Base-by-base conservation (phyloP, 1,284 basidiomycete species). In the Pterulicium gracile region DNA sequence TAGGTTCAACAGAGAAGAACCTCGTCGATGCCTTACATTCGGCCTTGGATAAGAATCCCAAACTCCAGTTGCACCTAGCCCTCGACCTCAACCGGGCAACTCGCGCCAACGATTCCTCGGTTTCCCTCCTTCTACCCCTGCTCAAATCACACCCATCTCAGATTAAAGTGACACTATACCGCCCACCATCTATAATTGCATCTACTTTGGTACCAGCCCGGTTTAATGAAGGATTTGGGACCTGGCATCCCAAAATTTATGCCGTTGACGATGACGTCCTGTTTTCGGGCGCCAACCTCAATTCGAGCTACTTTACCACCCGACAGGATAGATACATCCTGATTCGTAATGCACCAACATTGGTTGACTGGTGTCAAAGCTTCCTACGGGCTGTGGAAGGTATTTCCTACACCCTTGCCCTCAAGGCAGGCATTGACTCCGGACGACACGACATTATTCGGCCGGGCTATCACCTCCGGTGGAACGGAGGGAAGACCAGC, bases 231-330 rank as follows among this genome's bases (percentile, higher is more conserved):
- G 96, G 94, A 0, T 98, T 91, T 86, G 95, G 96, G 0, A 88
- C 95, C 2, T 97, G 95, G 88, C 96, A 98, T 61, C 87, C 93
- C 18, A 98, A 98, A 65, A 78, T 95, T 49, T 99, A 99, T 58
- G 90, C 90, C 14, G 84, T 79, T 1, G 96, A 99, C 59, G 82
- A 97, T 59, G 81, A 92, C 48, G 75, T 98, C 32, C 79, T 98
- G 60, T 82, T 98, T 52, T 91, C 81, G 56, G 96, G 93, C 1
- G 95, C 95, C n/a, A 99, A 99, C 60, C 72, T 98, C 42, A 94
- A 88, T 56, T 73, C 77, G 46, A 90, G 93, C 21, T 99, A 99
- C 63, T 99, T 98, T 55, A 88, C 90, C 0, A 79, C 98, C 56
- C 80, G 95, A 15, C 89, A 95, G 66, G 95, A 99, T 63, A 83